Evolutionary conservation across 1,284 basidiomycete genomes (phyloP).

Genomic region (Cutaneotrichosporon curvatum): DNA sequence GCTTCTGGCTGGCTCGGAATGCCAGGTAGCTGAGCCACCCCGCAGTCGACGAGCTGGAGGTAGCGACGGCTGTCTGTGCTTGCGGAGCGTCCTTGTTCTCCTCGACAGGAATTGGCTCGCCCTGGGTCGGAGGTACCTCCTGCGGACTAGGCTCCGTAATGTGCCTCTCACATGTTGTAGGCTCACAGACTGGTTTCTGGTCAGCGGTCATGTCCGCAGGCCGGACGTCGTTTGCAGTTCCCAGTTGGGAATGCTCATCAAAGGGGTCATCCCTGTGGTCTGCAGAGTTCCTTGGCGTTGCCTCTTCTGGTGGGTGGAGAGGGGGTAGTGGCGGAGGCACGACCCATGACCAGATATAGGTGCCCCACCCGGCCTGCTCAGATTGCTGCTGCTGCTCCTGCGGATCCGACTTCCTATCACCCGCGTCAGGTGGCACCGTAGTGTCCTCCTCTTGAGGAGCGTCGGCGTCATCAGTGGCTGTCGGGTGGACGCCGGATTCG

Average conservation of each 20-base stretch:
- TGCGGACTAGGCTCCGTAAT: neutral
- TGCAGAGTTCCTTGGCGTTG: too few species aligned
- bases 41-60: slow-evolving; percentile 20
- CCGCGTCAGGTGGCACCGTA: neutral
- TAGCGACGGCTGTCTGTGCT: slow-evolving; percentile 1
- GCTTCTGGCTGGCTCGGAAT: slow-evolving; percentile 36
- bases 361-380: neutral
- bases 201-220: slow-evolving; percentile 3
- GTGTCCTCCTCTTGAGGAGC: neutral
- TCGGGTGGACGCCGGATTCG: neutral
- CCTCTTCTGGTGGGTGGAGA: neutral
- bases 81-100: neutral
- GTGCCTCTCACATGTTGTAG: neutral
- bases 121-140: neutral
- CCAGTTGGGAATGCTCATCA: too few species aligned
- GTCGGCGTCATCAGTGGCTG: too few species aligned
- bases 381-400: too few species aligned
- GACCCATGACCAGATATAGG: neutral
- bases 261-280: too few species aligned
- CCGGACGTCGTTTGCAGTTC: too few species aligned
- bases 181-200: slow-evolving; percentile 9
- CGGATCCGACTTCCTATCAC: too few species aligned
- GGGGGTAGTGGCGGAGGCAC: neutral
- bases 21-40: slow-evolving; percentile 43
- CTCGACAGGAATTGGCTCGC: neutral